Base-by-base conservation (phyloP, 2,329 filamentous ascomycete genomes). In the Aspergillus sojae region DNA sequence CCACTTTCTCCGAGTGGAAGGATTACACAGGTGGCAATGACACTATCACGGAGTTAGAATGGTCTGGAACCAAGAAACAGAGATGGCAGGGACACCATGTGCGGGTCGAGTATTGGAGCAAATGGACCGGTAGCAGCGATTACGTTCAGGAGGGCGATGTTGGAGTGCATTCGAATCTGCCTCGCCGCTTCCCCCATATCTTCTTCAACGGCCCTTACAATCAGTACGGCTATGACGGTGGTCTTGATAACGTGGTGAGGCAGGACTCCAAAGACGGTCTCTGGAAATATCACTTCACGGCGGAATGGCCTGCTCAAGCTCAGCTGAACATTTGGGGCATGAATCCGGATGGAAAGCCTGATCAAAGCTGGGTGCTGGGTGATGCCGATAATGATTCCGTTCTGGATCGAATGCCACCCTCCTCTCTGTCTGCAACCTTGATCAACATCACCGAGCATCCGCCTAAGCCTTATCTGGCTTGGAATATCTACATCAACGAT, bases 271-370 rank as follows among this genome's bases (percentile, higher is more conserved):
- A 36, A n/a, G 80, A 86, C 57, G 80, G 81, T 21, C 75, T 78
- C 3, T 90, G 88, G 88, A 77, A 80, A n/a, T 86, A 84, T 67
- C 80, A 86, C 65, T 86, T 89, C 63, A 84, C 89, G 81, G 80
- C 82, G 4, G 88, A 90, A 70, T 90, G 87, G 84, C 88, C 88
- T 6, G 83, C 84, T 2, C 77, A 83, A 55, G 83, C 87, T 61
- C 87, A 89, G 69, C 77, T 89, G 62, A 90, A 89, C 67, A 81
- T 88, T 6, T 90, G 88, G 88, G 88, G 88, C 57, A 86, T 89
- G 72, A 88, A 89, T 68, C 83, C 84, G 0, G 83, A 89, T 73
- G 86, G 87, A 23, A 77, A 85, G 67, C 87, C 88, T 0, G 88
- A 90, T 72, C 81, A 86, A 63, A 84, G 83, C 9, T 82, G 80